Evolutionary conservation across 1,284 basidiomycete genomes (phyloP), one percentile per base, ranked within the genome.

Genomic region (Malassezia vespertilionis): DNA sequence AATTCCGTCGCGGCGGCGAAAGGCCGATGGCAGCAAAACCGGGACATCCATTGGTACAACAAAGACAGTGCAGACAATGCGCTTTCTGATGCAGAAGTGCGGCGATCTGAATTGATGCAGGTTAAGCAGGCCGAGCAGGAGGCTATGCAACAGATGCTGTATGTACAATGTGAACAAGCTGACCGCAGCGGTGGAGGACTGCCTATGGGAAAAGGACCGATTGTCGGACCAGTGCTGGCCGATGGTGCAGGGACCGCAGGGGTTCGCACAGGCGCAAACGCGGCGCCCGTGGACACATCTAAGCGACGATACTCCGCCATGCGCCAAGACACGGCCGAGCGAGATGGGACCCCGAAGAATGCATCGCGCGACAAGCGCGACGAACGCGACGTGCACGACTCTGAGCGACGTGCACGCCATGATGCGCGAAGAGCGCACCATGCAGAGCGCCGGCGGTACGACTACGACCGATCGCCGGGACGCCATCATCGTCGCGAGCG

Each of bases 21-120:
- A 4, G 67, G 67, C 2, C 56, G 67, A 9, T 70, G 67, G 67
- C 63, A 63, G 32, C 57, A 63, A 28, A 63, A 63, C 14, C 47
- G 58, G 14, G 67, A 70, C 45, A 64, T 70, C 42, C 59, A 57
- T 23, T 70, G 67, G 67, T 70, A 68, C 53, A 69, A 62, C 55
- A 65, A 61, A 30, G 62, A 63, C 33, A 48, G 44, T 23, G 17
- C 33, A 4, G 17, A 32, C 40, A n/a, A 31, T 18, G 33, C 44
- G 11, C n/a, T n/a, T n/a, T 45, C 32, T 8, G 22, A 40, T 1
- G 53, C 50, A 0, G 60, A 66, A 22, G 42, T 48, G 33, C 34
- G 61, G n/a, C 27, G 57, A 18, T 46, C 60, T 30, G 67, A 70
- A 48, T 23, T 67, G 22, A 23, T 54, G 6, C 44, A 40, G 34